Evolutionary conservation across 306 rosid species (phyloP), one percentile per base, ranked within the genome.

Genomic region (Morella rubra): DNA sequence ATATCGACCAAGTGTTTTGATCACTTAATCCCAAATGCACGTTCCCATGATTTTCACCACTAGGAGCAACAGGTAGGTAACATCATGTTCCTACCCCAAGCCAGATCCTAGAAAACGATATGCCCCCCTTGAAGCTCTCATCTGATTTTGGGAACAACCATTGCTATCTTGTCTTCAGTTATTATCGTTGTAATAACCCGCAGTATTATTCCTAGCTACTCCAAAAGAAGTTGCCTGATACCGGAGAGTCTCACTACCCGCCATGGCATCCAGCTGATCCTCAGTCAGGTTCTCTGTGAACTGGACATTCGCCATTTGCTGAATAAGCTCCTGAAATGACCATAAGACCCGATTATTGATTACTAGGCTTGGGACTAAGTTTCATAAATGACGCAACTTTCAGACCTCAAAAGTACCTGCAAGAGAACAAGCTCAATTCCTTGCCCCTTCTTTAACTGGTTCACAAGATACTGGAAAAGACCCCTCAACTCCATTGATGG

Each of bases 251-350:
- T 92, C 99, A 81, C 99, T 86, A 80, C 99, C 99, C 10, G 99
- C 99, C 97, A 92, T 95, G 47, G 97, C 87, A 85, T 95, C 99
- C 83, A 95, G 85, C 87, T 95, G 99, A 45, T 92, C 99, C 85
- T 90, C 99, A 55, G 99, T 95, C 77, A 95, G 86, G 80, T 95
- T 91, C 84, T 95, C 97, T 0, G 99, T 95, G 86, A 88, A 93
- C 78, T 95, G 99, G 83, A 95, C 96, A 81, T 95, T 95, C 86
- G 97, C 99, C 99, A 95, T 95, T 92, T 95, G 99, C 76, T 95
- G 99, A 86, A 95, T 83, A 65, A 95, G 99, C 83, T 95, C 99
- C 99, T 95, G 84, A 77, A 46, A 46, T 46, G 11, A 46, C 11
- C 50, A 8, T 11, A 46, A 46, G 13, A 46, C 50, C 50, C 13